Conservation (phyloP, 345 rosid species). For the Pistacia integerrima region DNA sequence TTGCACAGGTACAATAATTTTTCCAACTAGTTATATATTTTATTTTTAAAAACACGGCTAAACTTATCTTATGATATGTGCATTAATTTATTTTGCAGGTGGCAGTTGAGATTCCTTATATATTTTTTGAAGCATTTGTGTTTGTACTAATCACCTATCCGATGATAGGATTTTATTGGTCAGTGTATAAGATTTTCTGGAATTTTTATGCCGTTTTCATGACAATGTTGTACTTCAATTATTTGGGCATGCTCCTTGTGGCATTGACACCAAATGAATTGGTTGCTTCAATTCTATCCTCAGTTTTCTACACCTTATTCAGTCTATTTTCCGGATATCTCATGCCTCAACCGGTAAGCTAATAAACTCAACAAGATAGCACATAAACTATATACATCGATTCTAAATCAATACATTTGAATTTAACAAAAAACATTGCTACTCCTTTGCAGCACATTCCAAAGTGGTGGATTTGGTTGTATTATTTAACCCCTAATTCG, state of each 20-base stretch:
- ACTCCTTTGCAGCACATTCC: conserved; percentile 64
- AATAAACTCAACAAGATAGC: too few relatives aligned
- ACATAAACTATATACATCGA: too few relatives aligned
- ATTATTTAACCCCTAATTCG: conserved; percentile 62
- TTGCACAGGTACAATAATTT: conserved; percentile 54
- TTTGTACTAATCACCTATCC: conserved; percentile 61
- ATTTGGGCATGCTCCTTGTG: conserved; percentile 64
- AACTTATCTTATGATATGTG: too few relatives aligned
- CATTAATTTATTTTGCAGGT: conserved; percentile 38
- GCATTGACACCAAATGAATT: conserved; percentile 66
- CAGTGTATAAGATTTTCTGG: conserved; percentile 66
- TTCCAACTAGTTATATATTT: not conserved
- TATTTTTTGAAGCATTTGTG: conserved; percentile 41
- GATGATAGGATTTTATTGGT: conserved; percentile 59
- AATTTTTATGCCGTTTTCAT: conserved; percentile 61
- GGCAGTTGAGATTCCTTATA: conserved; percentile 68
- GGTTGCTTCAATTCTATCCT: conserved; percentile 51
- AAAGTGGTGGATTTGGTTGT: conserved; percentile 82
- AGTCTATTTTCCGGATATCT: conserved; percentile 72
- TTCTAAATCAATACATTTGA: not conserved
- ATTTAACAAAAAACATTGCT: not conserved
- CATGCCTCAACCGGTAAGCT: conserved; percentile 69
- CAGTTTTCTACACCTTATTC: conserved; percentile 40
- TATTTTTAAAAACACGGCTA: too few relatives aligned
- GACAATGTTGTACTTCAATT: conserved; percentile 52